Conservation (phyloP, 2,329 filamentous ascomycete species). For the Fusarium solani-melongenae region DNA sequence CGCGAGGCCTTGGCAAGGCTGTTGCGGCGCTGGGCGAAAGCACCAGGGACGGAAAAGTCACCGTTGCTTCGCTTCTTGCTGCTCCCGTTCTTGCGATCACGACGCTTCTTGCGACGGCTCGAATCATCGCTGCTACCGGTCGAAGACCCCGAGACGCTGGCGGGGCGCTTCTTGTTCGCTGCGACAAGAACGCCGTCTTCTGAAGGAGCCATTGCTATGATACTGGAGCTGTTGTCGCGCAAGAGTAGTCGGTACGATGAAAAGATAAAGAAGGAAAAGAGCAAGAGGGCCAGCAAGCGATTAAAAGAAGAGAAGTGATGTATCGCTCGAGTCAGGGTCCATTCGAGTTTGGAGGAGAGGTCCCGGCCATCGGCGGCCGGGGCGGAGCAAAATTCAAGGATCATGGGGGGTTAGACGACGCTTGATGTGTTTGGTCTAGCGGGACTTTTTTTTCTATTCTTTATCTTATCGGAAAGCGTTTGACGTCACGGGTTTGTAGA, state of each 20-base stretch:
- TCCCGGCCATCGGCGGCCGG: background rate
- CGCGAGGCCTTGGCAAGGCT: slow-evolving; percentile 71
- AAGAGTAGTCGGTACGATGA: background rate
- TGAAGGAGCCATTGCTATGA: slow-evolving; percentile 42
- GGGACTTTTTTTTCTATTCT: background rate
- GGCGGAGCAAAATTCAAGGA: slow-evolving; percentile 35
- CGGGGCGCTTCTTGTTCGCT: slow-evolving; percentile 43
- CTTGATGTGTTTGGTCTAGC: background rate
- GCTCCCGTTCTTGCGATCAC: slow-evolving; percentile 38
- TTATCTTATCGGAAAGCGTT: slow-evolving; percentile 32
- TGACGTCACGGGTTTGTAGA: slow-evolving; percentile 19
- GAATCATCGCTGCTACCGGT: slow-evolving; percentile 46
- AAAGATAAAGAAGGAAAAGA: slow-evolving; percentile 5
- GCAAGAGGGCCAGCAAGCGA: background rate
- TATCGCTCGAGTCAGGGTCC: slow-evolving; percentile 32
- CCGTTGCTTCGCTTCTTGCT: slow-evolving; percentile 27
- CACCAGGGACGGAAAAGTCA: slow-evolving; percentile 41
- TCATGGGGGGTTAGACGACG: slow-evolving; percentile 18
- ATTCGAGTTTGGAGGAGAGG: background rate
- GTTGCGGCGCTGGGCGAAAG: slow-evolving; percentile 57
- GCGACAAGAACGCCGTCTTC: slow-evolving; percentile 30
- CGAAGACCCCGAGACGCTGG: slow-evolving; percentile 45
- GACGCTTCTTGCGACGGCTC: slow-evolving; percentile 43
- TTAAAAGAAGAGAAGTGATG: background rate
- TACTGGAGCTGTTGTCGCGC: background rate